Evolutionary conservation across 73 alveolate genomes (phyloP), one percentile per base, ranked within the genome.

Genomic region (Paramecium pentaurelia): DNA sequence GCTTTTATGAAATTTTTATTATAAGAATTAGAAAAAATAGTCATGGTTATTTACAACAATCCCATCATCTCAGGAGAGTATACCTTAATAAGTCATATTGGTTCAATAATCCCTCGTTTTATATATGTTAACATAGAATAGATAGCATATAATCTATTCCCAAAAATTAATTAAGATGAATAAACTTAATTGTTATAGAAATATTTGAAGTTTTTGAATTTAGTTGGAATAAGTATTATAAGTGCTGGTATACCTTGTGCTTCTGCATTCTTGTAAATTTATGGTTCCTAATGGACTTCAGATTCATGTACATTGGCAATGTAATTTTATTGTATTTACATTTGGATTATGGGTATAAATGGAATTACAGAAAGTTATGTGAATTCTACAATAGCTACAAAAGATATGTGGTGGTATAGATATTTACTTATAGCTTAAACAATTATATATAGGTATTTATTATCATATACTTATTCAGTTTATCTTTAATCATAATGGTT

Each of bases 291-390:
- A 87, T 87, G 93, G 93, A 60, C 60, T 16, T 22, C 84, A 14
- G 28, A 64, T 5, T 58, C 88, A 8, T 60, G 93, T 36, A 73
- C 68, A 68, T 37, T 36, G 45, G 93, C 93, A 5, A 34, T 87
- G 44, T 20, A 87, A 87, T 38, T 77, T 4, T 87, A 87, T 37
- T 87, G 93, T 68, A 22, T 87, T 6, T 87, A 87, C 73, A 86
- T 60, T 9, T 87, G 93, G 93, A 45, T 87, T 1, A 87, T 87
- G 93, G 93, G 93, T 18, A 64, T 87, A 8, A 87, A 87, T 87
- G 93, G 93, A 6, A 64, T 87, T 1, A 87, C 93, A 4, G 93
- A 87, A 37, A 77, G 86, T 18, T 87, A 60, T 20, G 87, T 87
- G 32, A 49, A 87, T 44, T 54, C 88, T 12, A 87, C 93, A 36